Evolutionary conservation across 192 early-diverging fungal species (phyloP).

Genomic region (Umbelopsis sp.): DNA sequence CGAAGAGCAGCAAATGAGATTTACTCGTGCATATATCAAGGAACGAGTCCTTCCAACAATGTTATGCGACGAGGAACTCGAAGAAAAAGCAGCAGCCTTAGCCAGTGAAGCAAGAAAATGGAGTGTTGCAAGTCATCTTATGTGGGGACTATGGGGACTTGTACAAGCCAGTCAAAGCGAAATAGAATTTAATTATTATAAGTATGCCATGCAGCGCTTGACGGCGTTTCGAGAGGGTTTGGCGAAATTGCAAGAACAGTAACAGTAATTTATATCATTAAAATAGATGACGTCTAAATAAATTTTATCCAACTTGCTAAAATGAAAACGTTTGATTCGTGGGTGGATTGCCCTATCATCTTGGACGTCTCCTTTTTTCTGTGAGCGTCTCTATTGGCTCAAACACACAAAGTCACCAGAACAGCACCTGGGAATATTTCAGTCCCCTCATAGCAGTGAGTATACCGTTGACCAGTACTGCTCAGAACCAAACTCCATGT

Average conservation of each 20-base stretch:
- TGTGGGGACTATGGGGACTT: slow-evolving; percentile 82
- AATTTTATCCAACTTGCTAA: slow-evolving; percentile 20
- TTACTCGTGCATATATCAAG: slow-evolving; percentile 66
- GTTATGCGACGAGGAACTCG: neutral
- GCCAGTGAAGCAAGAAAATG: slow-evolving; percentile 44
- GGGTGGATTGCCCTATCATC: slow-evolving; percentile 6
- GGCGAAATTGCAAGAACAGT: neutral
- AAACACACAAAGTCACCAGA: slow-evolving; percentile 25
- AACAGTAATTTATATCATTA: neutral
- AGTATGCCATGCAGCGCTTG: slow-evolving; percentile 60
- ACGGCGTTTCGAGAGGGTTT: slow-evolving; percentile 43
- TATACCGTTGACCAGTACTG: neutral
- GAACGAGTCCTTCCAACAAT: neutral
- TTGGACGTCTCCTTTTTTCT: slow-evolving; percentile 37
- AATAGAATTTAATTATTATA: slow-evolving; percentile 78
- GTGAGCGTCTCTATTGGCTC: slow-evolving; percentile 31
- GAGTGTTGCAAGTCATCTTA: slow-evolving; percentile 54
- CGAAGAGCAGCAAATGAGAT: slow-evolving; percentile 51
- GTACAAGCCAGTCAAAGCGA: slow-evolving; percentile 72
- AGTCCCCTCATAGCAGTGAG: slow-evolving; percentile 23
- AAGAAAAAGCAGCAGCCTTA: slow-evolving; percentile 28
- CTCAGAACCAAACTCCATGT: slow-evolving; percentile 13
- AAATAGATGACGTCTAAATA: slow-evolving; percentile 20
- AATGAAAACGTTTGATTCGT: slow-evolving; percentile 25
- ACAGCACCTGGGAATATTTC: slow-evolving; percentile 21